Conservation (phyloP, 192 early-diverging fungal species). For the Lunasporangiospora selenospora region DNA sequence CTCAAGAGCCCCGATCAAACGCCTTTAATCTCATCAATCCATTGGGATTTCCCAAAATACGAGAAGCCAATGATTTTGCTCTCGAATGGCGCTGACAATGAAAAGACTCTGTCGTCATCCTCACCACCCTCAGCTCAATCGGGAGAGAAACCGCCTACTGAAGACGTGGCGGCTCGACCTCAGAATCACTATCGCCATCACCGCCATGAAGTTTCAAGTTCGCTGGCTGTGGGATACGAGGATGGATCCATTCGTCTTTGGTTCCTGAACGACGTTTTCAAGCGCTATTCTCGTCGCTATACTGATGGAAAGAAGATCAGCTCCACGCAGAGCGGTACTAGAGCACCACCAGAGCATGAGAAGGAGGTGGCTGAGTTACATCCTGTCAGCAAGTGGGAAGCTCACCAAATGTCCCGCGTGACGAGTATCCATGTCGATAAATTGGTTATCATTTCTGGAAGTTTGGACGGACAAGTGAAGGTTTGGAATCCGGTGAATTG, state of each 20-base stretch:
- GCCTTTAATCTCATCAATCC: slow-evolving; percentile 24
- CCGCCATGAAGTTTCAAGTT: slow-evolving; percentile 25
- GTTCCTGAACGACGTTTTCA: slow-evolving; percentile 50
- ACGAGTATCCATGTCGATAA: slow-evolving; percentile 39
- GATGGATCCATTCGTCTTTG: slow-evolving; percentile 60
- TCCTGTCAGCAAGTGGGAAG: no score
- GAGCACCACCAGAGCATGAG: no score
- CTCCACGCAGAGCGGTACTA: neutral
- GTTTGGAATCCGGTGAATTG: slow-evolving; percentile 63
- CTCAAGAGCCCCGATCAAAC: slow-evolving; percentile 40
- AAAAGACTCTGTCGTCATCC: no score
- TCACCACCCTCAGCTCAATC: no score
- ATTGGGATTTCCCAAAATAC: slow-evolving; percentile 34
- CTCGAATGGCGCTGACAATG: slow-evolving; percentile 6
- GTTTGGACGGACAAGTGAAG: slow-evolving; percentile 62
- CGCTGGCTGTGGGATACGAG: slow-evolving; percentile 59
- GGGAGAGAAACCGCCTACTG: no score
- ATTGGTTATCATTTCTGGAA: slow-evolving; percentile 36
- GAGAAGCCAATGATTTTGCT: slow-evolving; percentile 40
- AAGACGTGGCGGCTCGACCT: no score
- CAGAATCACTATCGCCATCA: neutral
- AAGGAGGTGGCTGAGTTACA: no score
- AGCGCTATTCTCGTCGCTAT: no score
- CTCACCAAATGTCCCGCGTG: no score
- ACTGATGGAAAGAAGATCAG: no score